phyloP scores from a whole-genome alignment of 2,329 filamentous ascomycete species.

The Arthrocladium fulminans region DNA sequence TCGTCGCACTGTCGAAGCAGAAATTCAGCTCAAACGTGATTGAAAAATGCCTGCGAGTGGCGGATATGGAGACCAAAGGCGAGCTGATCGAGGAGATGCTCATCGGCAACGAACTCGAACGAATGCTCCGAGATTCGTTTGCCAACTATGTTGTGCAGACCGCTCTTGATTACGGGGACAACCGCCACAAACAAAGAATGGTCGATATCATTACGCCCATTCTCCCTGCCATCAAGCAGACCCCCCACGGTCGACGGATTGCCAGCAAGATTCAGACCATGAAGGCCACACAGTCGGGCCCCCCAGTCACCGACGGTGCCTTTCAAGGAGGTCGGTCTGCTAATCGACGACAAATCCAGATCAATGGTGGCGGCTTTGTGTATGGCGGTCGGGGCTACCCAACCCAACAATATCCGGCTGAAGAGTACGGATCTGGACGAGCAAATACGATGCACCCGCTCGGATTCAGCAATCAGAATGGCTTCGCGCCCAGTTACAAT shows the following conservation, averaged over 20 bases:
- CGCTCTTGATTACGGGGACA: constrained; percentile 74
- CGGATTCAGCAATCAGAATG: constrained; percentile 1
- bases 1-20: constrained; percentile 70
- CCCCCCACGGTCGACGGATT: constrained; percentile 89
- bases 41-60: constrained; percentile 87
- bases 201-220: constrained; percentile 80
- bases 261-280: constrained; percentile 69
- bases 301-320: constrained; percentile 36
- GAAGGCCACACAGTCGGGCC: constrained; percentile 23
- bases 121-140: constrained; percentile 81
- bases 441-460: constrained; percentile 8
- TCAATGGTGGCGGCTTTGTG: constrained; percentile 22
- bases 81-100: constrained; percentile 79
- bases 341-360: constrained; percentile 23
- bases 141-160: constrained; percentile 99
- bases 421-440: constrained; percentile 5
- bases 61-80: constrained; percentile 63
- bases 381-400: constrained; percentile 9
- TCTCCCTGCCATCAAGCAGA: constrained; percentile 74
- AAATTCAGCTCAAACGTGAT: constrained; percentile 99
- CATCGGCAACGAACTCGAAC: constrained; percentile 66
- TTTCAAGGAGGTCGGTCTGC: constrained; percentile 29
- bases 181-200: constrained; percentile 61
- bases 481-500: constrained; percentile 6
- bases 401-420: constrained; percentile 3